These are phyloP conservation scores for Hawksworthiomyces lignivorus DNA, from an alignment of 2,329 filamentous ascomycete genomes.

Conservation along the genomic window DNA sequence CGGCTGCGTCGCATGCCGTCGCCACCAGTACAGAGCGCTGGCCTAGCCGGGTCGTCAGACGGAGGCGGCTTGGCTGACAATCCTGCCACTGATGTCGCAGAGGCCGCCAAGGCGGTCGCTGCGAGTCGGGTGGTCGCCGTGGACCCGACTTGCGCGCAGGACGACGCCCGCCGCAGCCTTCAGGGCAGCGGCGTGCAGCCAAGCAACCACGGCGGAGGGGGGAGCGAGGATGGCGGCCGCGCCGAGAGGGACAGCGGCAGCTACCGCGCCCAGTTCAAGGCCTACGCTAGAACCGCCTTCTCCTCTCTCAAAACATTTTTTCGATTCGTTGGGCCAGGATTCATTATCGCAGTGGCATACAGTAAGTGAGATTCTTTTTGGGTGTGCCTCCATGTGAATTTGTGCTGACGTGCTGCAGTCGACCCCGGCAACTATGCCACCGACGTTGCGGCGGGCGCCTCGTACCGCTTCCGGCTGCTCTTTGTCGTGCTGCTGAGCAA, in stretches of 20 bases:
- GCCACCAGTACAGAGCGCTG: constrained; percentile 19
- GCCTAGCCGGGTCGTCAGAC: constrained; percentile 15
- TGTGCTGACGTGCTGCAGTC: constrained; percentile 28
- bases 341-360: constrained; percentile 55
- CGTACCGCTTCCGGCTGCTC: constrained; percentile 56
- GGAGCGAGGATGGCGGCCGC: not conserved
- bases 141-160: constrained; percentile 7
- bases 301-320: constrained; percentile 44
- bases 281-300: constrained; percentile 23
- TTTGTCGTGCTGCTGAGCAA: constrained; percentile 65
- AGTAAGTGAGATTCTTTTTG: no score
- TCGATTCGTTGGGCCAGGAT: constrained; percentile 51
- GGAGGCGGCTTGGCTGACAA: not conserved
- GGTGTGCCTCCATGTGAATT: no score
- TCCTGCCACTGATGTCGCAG: not conserved
- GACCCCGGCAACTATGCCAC: constrained; percentile 64
- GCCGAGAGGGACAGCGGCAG: no score
- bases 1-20: constrained; percentile 17
- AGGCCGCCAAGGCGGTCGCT: constrained; percentile 1
- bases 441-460: constrained; percentile 56
- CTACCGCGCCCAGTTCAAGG: not conserved
- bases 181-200: no score
- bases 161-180: no score
- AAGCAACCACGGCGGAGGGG: not conserved
- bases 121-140: constrained; percentile 5